These are phyloP conservation scores for Chytriomyces confervae DNA, from an alignment of 192 early-diverging fungal species.

Conservation along the genomic window DNA sequence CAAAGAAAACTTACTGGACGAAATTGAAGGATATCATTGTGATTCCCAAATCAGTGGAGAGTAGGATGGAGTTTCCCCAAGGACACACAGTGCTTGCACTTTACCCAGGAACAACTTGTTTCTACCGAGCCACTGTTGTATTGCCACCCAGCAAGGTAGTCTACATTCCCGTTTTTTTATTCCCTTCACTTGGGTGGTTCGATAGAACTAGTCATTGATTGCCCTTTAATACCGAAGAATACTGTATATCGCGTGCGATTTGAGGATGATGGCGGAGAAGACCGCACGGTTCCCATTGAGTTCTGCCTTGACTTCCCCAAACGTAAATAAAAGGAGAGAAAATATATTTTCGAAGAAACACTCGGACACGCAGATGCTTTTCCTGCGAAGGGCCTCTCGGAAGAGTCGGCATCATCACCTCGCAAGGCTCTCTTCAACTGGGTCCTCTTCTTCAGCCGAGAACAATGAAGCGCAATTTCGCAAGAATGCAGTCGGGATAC, in stretches of 20 bases:
- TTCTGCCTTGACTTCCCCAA: neutral
- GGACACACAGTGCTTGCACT: slow-evolving; percentile 52
- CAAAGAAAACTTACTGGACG: slow-evolving; percentile 29
- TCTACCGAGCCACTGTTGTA: slow-evolving; percentile 51
- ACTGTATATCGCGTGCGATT: slow-evolving; percentile 45
- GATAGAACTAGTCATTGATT: no score
- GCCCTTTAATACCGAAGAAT: no score
- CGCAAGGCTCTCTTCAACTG: neutral
- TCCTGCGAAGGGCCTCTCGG: neutral
- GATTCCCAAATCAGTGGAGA: slow-evolving; percentile 21
- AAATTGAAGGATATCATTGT: slow-evolving; percentile 36
- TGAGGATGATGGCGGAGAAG: slow-evolving; percentile 50
- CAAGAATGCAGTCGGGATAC: slow-evolving; percentile 60
- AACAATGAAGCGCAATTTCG: slow-evolving; percentile 3
- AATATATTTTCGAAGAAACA: no score
- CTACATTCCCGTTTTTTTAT: no score
- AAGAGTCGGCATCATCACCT: neutral
- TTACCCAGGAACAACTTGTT: slow-evolving; percentile 53
- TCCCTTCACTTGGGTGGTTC: no score
- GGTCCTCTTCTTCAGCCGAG: neutral
- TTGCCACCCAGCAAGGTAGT: slow-evolving; percentile 44
- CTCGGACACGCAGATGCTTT: neutral
- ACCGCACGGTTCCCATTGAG: neutral
- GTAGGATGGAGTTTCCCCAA: slow-evolving; percentile 38
- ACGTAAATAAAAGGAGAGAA: neutral